Base-by-base conservation (phyloP, 805 yeast species). In the Grigorovia jiainica region DNA sequence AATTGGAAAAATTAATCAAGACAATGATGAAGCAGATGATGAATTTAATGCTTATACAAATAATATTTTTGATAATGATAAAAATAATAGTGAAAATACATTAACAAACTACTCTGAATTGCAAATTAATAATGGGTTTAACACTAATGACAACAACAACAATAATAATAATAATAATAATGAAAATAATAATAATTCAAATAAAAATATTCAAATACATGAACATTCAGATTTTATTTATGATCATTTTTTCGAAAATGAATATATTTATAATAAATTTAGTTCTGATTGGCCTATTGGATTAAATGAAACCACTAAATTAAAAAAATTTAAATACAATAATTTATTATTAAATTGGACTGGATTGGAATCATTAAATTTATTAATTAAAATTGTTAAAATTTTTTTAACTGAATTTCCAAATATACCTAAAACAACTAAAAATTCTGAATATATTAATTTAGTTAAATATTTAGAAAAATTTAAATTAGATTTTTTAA, bases 221-320 rank as follows among this genome's bases (percentile, higher is more conserved):
- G 64, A 61, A 34, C 56, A 51, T 37, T 51, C 56, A 13, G 57
- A 57, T 47, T 43, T 51, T 29, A 40, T 41, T 2, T 42, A 46
- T 19, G 48, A 47, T 32, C 39, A 48, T 3, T 37, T 51, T 7
- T 27, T 47, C 21, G 45, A 54, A 25, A 48, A 54, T 36, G 47
- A 45, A 23, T 34, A 43, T 10, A 41, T 55, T 7, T 50, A 51
- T 35, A 21, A 42, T 6, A 37, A 46, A 3, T 36, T 56, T n/a
- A 48, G 53, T 36, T 55, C 60, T 13, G 40, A 44, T 16, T 54
- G 58, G 55, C 65, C 66, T 2, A 24, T 46, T 31, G 65, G 63
- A 1, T 39, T 61, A 27, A 49, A 53, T 4, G 43, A 44, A 18
- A 56, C 39, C 19, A 34, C 47, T 4, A 54, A 55, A 42, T 44